Conservation (phyloP, 2,329 filamentous ascomycete species). For the Cordyceps fumosorosea region DNA sequence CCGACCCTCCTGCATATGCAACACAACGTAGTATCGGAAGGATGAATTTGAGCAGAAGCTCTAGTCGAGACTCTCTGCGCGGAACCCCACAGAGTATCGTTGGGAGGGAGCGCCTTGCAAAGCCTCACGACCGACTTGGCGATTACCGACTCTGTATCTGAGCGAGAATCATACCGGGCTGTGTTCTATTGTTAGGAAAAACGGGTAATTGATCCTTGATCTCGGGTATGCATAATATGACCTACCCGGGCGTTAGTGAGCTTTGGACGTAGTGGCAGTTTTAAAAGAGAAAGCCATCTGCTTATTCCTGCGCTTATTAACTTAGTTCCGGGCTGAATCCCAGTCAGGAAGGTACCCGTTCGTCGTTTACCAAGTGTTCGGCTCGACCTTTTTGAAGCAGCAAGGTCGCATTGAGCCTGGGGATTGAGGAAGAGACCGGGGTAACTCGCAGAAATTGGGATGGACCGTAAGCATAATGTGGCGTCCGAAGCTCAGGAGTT, state of each 20-base stretch:
- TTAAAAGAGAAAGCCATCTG: not conserved
- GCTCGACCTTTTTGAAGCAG: not conserved
- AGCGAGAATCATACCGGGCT: not conserved
- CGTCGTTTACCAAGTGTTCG: not conserved
- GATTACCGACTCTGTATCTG: not conserved
- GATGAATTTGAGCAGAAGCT: not conserved
- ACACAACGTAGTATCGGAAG: not conserved
- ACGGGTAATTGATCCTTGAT: not conserved
- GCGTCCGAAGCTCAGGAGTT: not conserved
- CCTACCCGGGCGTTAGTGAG: not conserved
- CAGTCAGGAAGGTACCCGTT: not conserved
- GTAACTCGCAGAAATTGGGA: not conserved
- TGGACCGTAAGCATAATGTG: slow-evolving; percentile 1
- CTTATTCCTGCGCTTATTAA: not conserved
- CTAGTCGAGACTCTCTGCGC: not conserved
- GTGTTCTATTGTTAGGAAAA: not conserved
- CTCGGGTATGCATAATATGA: not conserved
- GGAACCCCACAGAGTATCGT: too few species aligned
- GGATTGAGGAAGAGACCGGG: not conserved
- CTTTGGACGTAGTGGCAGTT: not conserved
- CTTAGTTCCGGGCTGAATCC: not conserved
- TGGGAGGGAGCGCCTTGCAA: too few species aligned
- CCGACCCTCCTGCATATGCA: not conserved
- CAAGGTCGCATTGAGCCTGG: not conserved
- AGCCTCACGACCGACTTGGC: not conserved